Base-by-base conservation (phyloP, 2,329 filamentous ascomycete species). In the Fusarium sp. region DNA sequence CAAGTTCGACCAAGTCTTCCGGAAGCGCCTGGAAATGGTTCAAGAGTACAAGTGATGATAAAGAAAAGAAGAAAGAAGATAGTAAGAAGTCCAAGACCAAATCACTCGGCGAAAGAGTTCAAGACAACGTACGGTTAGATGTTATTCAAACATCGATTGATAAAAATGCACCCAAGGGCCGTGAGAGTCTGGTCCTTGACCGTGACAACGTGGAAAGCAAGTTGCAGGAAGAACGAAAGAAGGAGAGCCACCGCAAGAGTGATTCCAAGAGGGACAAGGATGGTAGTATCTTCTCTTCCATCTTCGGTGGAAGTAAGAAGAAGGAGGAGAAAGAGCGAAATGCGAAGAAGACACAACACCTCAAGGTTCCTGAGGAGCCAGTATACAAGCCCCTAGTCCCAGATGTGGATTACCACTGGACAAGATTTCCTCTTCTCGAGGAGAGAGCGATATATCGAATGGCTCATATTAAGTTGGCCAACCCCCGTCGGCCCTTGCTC, bases 401-500 rank as follows among this genome's bases (percentile, higher is more conserved):
- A 9, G 96, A 98, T 79, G 89, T 98, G 72, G 96, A 98, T 82
- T 99, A 98, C 83, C 94, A 95, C 77, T 99, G 96, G 94, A 96
- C 95, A 3, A 89, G 96, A 48, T 99, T 98, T 79, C 95, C 95
- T 18, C 96, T 99, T 61, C 87, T 98, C 62, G 96, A 98, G 82
- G 96, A 99, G 84, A 90, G 96, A 67, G 96, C 96, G 26, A 99
- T 99, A 68, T 99, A 99, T 83, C 91, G 96, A 70, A 98, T 99
- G 94, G 96, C 96, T 24, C 96, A 99, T 81, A 97, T 98, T 84
- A 99, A 99, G 83, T 90, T 99, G 70, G 96, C 96, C n/a, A 98
- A 99, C 80, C 96, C 96, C 42, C 92, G 96, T 49, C 92, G 96
- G 63, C 93, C 96, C 45, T 85, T 99, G 58, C 93, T 97, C 80